Conservation (phyloP, 805 yeast species). For the Isabelozyma gotoi region DNA sequence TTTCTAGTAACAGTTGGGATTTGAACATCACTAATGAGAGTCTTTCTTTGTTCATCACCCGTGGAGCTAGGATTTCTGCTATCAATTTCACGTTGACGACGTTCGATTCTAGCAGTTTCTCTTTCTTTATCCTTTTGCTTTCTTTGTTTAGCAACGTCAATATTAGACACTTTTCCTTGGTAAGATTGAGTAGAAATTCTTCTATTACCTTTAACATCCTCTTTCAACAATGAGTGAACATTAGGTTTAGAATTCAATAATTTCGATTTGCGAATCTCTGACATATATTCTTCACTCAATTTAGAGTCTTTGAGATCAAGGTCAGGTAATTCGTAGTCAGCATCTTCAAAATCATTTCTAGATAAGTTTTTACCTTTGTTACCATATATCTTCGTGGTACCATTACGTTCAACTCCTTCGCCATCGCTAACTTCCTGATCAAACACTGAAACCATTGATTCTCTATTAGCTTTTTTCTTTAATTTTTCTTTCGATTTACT, state of each 20-base stretch:
- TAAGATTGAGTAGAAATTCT: not conserved
- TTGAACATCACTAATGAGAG: conserved; percentile 57
- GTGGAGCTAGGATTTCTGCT: conserved; percentile 3
- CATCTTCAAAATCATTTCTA: conserved; percentile 15
- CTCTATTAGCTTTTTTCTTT: conserved; percentile 22
- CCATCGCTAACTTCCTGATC: conserved; percentile 17
- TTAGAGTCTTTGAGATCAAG: conserved; percentile 33
- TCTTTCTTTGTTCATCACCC: conserved; percentile 38
- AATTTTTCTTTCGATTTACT: conserved; percentile 8
- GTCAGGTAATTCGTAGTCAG: conserved; percentile 34
- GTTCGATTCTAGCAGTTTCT: conserved; percentile 4
- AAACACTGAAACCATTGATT: conserved; percentile 34
- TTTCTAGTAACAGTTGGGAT: conserved; percentile 73
- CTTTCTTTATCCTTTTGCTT: conserved; percentile 11
- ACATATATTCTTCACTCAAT: conserved; percentile 44
- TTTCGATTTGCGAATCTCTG: conserved; percentile 44
- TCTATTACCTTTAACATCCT: conserved; percentile 3
- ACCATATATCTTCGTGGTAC: not conserved
- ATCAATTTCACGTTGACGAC: not conserved
- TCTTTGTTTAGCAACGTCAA: conserved; percentile 2
- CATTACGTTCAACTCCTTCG: not conserved
- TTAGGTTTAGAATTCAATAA: conserved; percentile 44
- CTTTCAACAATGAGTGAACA: conserved; percentile 10
- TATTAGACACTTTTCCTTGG: not conserved
- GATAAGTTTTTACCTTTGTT: conserved; percentile 11